A percentile compares a stretch with the other conserved stretches of the same genome.
phyloP scores from a whole-genome alignment of 257 asterid genomes.

The Solanum pimpinellifolium region DNA sequence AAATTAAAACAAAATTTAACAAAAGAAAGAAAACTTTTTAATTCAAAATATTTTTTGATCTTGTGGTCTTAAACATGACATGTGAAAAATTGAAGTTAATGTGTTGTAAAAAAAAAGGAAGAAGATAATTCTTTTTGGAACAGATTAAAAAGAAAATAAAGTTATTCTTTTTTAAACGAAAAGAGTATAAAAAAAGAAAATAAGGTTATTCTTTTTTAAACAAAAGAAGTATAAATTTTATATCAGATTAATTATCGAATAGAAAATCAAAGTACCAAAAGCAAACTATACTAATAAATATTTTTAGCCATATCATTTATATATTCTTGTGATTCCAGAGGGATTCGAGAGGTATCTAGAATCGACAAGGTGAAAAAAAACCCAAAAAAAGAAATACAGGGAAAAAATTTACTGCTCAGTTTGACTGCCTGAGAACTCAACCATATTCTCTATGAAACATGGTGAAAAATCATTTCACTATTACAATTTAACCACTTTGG shows the following conservation, averaged over 20 bases:
- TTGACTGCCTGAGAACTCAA: not conserved
- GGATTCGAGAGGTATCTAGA: too few species aligned
- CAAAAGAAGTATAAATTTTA: not conserved
- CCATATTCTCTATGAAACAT: not conserved
- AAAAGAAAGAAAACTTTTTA: too few species aligned
- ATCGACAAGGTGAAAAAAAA: conserved; percentile 18
- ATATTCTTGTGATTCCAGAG: conserved; percentile 8
- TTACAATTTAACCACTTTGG: conserved; percentile 9
- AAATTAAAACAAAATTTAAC: too few species aligned
- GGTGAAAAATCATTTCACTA: conserved; percentile 6
- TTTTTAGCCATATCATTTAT: not conserved
- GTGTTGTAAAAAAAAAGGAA: too few species aligned
- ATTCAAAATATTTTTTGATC: rapidly evolving
- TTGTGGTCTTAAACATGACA: too few species aligned
- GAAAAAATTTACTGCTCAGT: not conserved
- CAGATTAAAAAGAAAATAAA: too few species aligned
- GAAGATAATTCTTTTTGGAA: rapidly evolving
- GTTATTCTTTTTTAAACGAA: too few species aligned
- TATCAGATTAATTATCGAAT: not conserved
- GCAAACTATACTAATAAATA: not conserved
- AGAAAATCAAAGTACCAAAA: not conserved
- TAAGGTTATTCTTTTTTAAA: too few species aligned
- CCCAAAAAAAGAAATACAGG: conserved; percentile 8
- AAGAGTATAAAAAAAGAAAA: not conserved
- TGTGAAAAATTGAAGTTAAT: too few species aligned